Conservation (phyloP, 768 basidiomycete genomes). For the Leucosporidium yakuticum region DNA sequence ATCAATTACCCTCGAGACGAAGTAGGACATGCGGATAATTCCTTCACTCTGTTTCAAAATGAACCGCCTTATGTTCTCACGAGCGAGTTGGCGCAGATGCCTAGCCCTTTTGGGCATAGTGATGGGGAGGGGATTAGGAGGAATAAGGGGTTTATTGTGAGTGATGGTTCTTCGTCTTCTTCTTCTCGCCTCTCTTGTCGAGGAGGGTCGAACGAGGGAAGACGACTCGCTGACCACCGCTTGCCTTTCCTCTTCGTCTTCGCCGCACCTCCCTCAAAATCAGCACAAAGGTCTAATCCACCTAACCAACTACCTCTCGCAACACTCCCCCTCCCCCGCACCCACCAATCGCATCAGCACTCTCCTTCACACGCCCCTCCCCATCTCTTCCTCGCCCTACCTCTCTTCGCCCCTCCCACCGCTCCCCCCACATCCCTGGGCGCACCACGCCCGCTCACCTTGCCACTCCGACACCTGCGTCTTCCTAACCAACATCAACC, state of each 20-base stretch:
- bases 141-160: constrained; percentile 35
- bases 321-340: background rate
- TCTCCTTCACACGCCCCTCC: background rate
- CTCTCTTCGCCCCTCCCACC: constrained; percentile 4
- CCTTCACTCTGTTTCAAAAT: constrained; percentile 34
- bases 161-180: background rate
- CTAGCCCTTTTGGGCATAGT: constrained; percentile 16
- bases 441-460: constrained; percentile 26
- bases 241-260: too few species aligned
- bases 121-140: constrained; percentile 23
- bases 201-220: too few species aligned
- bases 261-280: too few species aligned
- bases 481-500: constrained; percentile 35
- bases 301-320: constrained; percentile 2
- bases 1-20: constrained; percentile 15
- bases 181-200: too few species aligned
- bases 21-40: constrained; percentile 34
- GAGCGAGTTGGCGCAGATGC: constrained; percentile 15
- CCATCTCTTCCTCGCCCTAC: constrained; percentile 2
- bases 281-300: constrained; percentile 27
- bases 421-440: constrained; percentile 18
- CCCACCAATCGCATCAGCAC: background rate
- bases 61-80: constrained; percentile 27
- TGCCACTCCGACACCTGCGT: constrained; percentile 19
- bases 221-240: too few species aligned